phyloP scores from a whole-genome alignment of 2,329 filamentous ascomycete species.

The Tolypocladium nubicola region DNA sequence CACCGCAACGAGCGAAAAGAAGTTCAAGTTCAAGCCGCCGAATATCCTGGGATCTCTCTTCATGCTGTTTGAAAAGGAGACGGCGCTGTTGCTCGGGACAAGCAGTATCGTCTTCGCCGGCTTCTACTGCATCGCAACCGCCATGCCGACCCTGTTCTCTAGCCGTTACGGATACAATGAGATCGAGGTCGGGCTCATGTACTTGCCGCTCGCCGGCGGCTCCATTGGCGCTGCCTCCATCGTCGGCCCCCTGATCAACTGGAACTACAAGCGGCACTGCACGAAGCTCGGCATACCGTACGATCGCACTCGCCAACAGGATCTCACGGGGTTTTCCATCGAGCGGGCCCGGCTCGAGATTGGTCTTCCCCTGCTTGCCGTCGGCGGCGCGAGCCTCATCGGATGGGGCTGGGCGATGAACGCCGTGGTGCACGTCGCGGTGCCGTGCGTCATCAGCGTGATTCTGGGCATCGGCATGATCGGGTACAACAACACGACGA shows the following conservation, averaged over 20 bases:
- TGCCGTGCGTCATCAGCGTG: slow-evolving; percentile 34
- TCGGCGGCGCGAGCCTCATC: slow-evolving; percentile 35
- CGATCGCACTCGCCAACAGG: slow-evolving; percentile 39
- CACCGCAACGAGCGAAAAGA: slow-evolving; percentile 7
- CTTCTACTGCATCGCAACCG: slow-evolving; percentile 36
- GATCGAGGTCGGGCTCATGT: slow-evolving; percentile 41
- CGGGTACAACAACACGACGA: slow-evolving; percentile 42
- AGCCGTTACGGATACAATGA: slow-evolving; percentile 50
- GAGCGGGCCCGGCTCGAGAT: slow-evolving; percentile 39
- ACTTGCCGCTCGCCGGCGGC: slow-evolving; percentile 38
- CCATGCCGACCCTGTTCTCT: slow-evolving; percentile 31
- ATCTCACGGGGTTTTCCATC: slow-evolving; percentile 38
- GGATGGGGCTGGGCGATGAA: slow-evolving; percentile 43
- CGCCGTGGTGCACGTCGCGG: slow-evolving; percentile 30
- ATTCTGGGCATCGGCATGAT: slow-evolving; percentile 38
- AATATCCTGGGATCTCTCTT: slow-evolving; percentile 29
- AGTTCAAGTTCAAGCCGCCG: slow-evolving; percentile 25
- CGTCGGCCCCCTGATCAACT: slow-evolving; percentile 49
- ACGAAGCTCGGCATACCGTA: slow-evolving; percentile 38
- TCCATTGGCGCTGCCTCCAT: slow-evolving; percentile 34
- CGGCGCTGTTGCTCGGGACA: slow-evolving; percentile 31
- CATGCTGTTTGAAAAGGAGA: slow-evolving; percentile 30
- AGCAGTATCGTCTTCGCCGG: slow-evolving; percentile 36
- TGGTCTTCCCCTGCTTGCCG: slow-evolving; percentile 37
- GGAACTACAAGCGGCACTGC: slow-evolving; percentile 56